A percentile compares a stretch with the other conserved stretches of the same genome.
These are phyloP conservation scores for Cytospora paraplurivora DNA, from an alignment of 2,329 filamentous ascomycete species.

Conservation along the genomic window DNA sequence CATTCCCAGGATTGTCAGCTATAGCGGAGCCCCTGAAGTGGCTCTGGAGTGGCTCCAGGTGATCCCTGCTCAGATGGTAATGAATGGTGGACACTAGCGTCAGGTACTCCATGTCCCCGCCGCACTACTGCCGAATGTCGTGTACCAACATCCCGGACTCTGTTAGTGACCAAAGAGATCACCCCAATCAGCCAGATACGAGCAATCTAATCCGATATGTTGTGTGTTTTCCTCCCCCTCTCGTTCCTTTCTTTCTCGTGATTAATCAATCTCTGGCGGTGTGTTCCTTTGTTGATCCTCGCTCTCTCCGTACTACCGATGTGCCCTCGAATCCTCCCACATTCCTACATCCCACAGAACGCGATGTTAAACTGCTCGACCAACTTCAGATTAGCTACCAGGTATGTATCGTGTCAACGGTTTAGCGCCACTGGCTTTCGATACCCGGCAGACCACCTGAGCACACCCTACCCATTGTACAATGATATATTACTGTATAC, in stretches of 20 bases:
- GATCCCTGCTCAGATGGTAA: not conserved
- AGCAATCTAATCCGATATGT: not conserved
- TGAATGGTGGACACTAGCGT: not conserved
- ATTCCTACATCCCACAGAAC: no score
- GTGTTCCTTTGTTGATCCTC: not conserved
- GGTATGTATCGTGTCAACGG: no score
- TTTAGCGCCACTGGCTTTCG: no score
- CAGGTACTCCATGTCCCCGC: not conserved
- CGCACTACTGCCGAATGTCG: not conserved
- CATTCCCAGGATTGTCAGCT: no score
- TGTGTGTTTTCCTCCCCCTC: not conserved
- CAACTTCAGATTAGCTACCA: no score
- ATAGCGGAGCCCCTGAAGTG: no score
- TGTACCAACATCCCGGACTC: not conserved
- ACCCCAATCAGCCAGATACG: not conserved
- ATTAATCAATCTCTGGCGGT: not conserved
- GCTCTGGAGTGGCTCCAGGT: not conserved
- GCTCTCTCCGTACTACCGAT: no score
- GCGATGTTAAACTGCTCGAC: no score
- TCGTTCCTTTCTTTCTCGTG: not conserved
- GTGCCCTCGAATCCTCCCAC: no score
- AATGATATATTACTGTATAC: no score
- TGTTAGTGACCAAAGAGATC: slow-evolving; percentile 2
- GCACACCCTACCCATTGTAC: no score
- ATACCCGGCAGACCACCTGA: no score